Evolutionary conservation across 73 alveolate genomes (phyloP), one percentile per base, ranked within the genome.

Genomic region (Stentor coeruleus): DNA sequence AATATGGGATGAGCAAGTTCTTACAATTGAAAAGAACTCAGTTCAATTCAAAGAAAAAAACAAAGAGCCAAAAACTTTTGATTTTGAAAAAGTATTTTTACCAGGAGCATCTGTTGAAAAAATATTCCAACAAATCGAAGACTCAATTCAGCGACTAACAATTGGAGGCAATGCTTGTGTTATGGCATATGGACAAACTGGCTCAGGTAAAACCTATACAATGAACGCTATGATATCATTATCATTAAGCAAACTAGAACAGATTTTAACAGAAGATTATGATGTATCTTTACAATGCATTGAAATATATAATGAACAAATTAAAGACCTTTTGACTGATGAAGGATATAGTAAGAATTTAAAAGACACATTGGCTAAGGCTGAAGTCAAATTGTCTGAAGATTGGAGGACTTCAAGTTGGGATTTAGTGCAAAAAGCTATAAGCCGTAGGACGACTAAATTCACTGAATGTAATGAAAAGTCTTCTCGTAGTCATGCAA

Each of bases 401-500:
- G 38, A 75, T 33, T 75, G 83, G 72, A 35, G 6, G 59, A 14
- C 72, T n/a, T 33, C 26, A 38, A 35, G 14, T 30, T 20, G 26
- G 15, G 58, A 39, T 14, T 26, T 35, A 39, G 83, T 75, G 11
- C 15, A 75, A 1, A 35, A 31, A 2, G 83, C 83, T 3, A 85
- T 90, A 74, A 84, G 82, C 85, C 85, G 88, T 36, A 87, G 98
- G 76, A 73, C 90, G n/a, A 97, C 93, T 2, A 98, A 97, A 30
- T 91, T 82, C 2, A 97, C 99, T 3, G 88, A 94, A 49, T 76
- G 89, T 86, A 95, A 97, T 85, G 98, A 95, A 82, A 84, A 33
- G n/a, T 66, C 84, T 33, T 86, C 96, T 66, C 89, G 98, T 15
- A 89, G 99, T 81, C 91, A 97, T 58, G 98, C 94, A 84, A 87